Base-by-base conservation (phyloP, 2,329 filamentous ascomycete species). In the Aquanectria penicillioides region DNA sequence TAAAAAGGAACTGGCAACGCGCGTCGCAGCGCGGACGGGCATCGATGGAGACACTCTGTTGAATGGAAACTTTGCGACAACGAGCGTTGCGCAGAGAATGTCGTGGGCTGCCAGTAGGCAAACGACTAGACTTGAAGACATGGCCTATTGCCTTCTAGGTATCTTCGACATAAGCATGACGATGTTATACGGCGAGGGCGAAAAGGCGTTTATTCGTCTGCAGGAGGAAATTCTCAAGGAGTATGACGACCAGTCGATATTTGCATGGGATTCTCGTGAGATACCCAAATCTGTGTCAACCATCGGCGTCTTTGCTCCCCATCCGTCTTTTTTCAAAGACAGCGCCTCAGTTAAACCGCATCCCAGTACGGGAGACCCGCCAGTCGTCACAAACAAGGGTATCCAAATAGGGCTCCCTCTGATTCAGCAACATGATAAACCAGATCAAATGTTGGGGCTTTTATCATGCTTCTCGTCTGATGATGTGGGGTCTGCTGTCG, bases 221-320 rank as follows among this genome's bases (percentile, higher is more conserved):
- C 69, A 71, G n/a, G 66, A 70, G 38, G 65, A 70, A 36, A 68
- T 70, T 3, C 40, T 70, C 2, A 62, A 63, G 12, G 53, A 63
- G n/a, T 62, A 59, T 9, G 61, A 70, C 26, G 65, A 69, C 20
- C 53, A 67, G 5, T 62, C 63, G 3, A 61, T 66, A 41, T 63
- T 66, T 41, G 62, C 66, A 1, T 70, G 68, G 68, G 55, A 66
- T 37, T 31, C 61, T 12, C 51, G 56, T 1, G 18, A 20, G 3
- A 41, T 66, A 11, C 41, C 62, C 23, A 37, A 43, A 12, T 37
- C 31, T 8, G 46, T 57, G 22, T 54, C 62, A n/a, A 60, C 59
- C 7, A 40, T 63, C 17, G 62, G 59, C 6, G 48, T 54, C 4
- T 33, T 63, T 17, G 62, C 64, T 3, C 38, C 62, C 3, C 52